Evolutionary conservation across 1,284 basidiomycete genomes (phyloP), one percentile per base, ranked within the genome.

Genomic region (Ceratobasidium sp.): DNA sequence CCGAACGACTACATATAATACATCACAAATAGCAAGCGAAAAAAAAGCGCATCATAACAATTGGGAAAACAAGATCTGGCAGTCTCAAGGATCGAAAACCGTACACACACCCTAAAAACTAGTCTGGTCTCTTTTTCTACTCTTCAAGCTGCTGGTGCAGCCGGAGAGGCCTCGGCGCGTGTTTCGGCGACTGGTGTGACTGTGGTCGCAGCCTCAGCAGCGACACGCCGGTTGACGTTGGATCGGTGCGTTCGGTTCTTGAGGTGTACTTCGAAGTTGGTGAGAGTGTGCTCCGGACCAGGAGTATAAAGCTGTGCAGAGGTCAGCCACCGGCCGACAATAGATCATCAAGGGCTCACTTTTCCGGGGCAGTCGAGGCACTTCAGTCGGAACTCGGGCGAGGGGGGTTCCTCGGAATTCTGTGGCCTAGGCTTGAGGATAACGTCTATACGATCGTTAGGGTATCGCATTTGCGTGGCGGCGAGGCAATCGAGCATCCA

Each of bases 351-450:
- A 48, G 2, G 9, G 80, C 86, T 22, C 76, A 95, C 94, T 87
- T 96, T 96, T 80, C 94, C 94, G 77, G 95, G 95, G 82, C 97
- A 98, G 82, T 98, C 97, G 75, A 91, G 81, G 82, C 97, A 99
- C 82, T 94, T 96, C 79, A 98, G 88, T 24, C 96, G 88, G 96
- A 96, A 98, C 81, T 96, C 94, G n/a, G 80, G 76, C 48, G 84
- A 81, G 6, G 63, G 4, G 5, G 63, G 46, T 27, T 51, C 48
- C 14, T 51, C 63, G 37, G 83, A 84, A 7, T 83, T 84, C 69
- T 86, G 84, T 13, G 84, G 83, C 14, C 75, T 79, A 6, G 87
- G 84, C 79, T 87, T 88, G 66, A 89, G 83, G n/a, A 92, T 88
- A 13, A 92, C 86, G 76, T 92, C 90, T 79, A 98, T 95, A 69